These are phyloP conservation scores for Pseudozyma hubeiensis DNA, from an alignment of 1,284 basidiomycete species.

Conservation along the genomic window DNA sequence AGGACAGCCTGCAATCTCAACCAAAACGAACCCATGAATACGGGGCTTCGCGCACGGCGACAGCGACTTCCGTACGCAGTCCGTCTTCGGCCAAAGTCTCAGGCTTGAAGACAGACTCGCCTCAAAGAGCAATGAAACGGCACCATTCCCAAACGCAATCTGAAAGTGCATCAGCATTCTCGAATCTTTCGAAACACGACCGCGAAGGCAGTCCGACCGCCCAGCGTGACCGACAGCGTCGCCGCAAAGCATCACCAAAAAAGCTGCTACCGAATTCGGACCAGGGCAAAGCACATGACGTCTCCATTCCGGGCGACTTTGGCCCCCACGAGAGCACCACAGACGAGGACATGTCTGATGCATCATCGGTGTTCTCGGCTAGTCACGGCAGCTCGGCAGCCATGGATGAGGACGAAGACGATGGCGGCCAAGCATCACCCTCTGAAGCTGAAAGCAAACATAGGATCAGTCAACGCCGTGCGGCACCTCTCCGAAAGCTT, in stretches of 20 bases:
- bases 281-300: slow-evolving; percentile 10
- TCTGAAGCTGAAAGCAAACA: not conserved
- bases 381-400: not conserved
- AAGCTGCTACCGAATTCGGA: not conserved
- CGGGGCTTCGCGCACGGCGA: not conserved
- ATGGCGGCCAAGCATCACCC: not conserved
- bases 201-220: slow-evolving; percentile 2
- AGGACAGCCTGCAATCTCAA: slow-evolving; percentile 2
- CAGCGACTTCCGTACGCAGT: slow-evolving; percentile 6
- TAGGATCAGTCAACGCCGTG: not conserved
- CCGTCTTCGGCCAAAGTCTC: slow-evolving; percentile 18
- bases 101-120: slow-evolving; percentile 5
- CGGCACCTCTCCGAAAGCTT: not conserved
- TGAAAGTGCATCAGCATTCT: not conserved
- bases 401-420: slow-evolving; percentile 27
- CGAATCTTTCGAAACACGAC: not conserved
- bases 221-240: slow-evolving; percentile 15
- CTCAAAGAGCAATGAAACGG: slow-evolving; percentile 11
- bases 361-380: not conserved
- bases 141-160: slow-evolving; percentile 5
- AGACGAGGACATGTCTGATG: slow-evolving; percentile 39
- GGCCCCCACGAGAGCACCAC: not conserved
- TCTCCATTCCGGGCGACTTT: slow-evolving; percentile 26
- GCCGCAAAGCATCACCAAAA: slow-evolving; percentile 20
- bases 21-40: not conserved